Base-by-base conservation (phyloP, 2,329 filamentous ascomycete genomes). In the Pseudogymnoascus sp. region DNA sequence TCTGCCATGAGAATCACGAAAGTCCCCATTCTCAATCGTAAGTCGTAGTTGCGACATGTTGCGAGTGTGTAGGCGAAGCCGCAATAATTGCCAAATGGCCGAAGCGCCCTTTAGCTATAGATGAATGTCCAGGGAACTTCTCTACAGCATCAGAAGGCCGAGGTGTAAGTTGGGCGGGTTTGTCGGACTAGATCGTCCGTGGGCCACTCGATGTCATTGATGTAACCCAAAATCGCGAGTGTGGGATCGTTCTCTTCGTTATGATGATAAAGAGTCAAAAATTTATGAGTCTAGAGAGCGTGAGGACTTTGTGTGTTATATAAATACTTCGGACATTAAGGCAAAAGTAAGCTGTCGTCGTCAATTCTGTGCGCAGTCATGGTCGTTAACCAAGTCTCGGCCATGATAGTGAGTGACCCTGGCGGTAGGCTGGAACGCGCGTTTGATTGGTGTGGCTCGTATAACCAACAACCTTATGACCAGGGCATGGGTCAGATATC, bases 1-100 rank as follows among this genome's bases (percentile, higher is more conserved):
- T 64, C 94, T 87, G 66, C 92, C 88, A 66, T 91, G 77, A 12
- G 79, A 73, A 73, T 99, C 95, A 64, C 90, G 85, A 75, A 99
- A 97, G 67, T 85, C 86, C 64, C 86, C 86, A 66, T 94, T 88
- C 70, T 97, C 90, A 69, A 99, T 93, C 22, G 84, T 86, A 58
- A 99, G 80, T 60, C 89, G 86, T 59, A 93, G 83, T 20, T 85
- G 79, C 63, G 87, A 79, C 91, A 96, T 96, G 66, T 38, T 66
- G 25, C 35, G 25, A 20, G 36, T 28, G 35, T 16, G 11, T 57
- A n/a, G 11, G 11, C 4, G 50, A 20, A 30, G 35, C 20, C 3
- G 41, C 22, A 25, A 20, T 6, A 30, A 30, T 14, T 43, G n/a
- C 12, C 6, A 5, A 54, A 54, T 11, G 9, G 5, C 14, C n/a